Conservation (phyloP, 257 asterid genomes). For the Parsonsia alboflavescens region DNA sequence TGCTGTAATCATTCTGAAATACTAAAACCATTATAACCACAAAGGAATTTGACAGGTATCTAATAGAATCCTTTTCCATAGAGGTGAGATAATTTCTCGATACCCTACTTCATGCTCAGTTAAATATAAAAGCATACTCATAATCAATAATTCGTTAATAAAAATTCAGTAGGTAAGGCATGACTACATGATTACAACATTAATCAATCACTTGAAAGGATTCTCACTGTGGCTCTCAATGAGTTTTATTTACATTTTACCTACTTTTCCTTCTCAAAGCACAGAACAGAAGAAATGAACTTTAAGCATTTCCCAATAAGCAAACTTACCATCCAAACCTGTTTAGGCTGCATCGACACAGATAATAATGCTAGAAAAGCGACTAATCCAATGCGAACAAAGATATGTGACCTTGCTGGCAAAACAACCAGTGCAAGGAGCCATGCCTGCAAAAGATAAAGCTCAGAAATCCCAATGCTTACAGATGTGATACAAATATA, state of each 20-base stretch:
- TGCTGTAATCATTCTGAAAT: neutral
- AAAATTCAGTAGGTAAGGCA: neutral
- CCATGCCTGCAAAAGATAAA: conserved; percentile 67
- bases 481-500: neutral
- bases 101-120: neutral
- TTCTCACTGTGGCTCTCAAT: neutral
- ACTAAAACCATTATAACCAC: neutral
- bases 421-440: conserved; percentile 72
- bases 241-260: neutral
- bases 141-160: neutral
- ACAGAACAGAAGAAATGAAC: neutral
- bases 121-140: neutral
- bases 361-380: conserved; percentile 56
- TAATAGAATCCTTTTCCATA: neutral
- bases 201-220: neutral
- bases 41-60: neutral
- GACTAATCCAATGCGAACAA: conserved; percentile 65
- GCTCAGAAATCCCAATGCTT: conserved; percentile 1
- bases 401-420: conserved; percentile 67
- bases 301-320: conserved; percentile 4
- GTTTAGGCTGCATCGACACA: conserved; percentile 67
- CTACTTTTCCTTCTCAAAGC: conserved; percentile 1
- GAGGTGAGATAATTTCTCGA: conserved; percentile 4
- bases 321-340: conserved; percentile 78
- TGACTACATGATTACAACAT: neutral